Evolutionary conservation across 2,329 filamentous ascomycete species (phyloP), one percentile per base, ranked within the genome.

Genomic region (Teratosphaeria epicoccoides): DNA sequence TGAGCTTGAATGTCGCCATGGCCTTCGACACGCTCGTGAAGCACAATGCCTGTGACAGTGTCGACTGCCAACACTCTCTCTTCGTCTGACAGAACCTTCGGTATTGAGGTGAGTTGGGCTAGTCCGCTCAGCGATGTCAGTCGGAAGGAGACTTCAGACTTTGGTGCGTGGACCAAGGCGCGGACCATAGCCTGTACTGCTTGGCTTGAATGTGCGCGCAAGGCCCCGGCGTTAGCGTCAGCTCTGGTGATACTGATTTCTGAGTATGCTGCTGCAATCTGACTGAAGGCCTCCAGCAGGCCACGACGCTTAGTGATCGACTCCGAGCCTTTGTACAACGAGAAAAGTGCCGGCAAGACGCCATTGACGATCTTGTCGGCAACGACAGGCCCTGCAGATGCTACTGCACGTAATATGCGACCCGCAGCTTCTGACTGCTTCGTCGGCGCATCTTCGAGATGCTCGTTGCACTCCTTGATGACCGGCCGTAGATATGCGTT

Each of bases 401-500:
- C 76, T 10, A 83, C 67, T 6, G 75, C 76, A 33, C 75, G 70
- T 14, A 85, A 63, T 17, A 85, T 83, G 24, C 78, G 75, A 17
- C 80, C 80, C 2, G 81, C 76, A 9, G 81, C 81, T 60, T 80
- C 79, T 3, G 82, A 83, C 61, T 85, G 80, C 62, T 84, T 84
- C 4, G 82, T 82, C 44, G 82, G 81, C 6, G 83, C 82, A 61
- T 85, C 82, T 59, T 81, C 79, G 3, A 85, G 70, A 59, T 84
- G 81, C 55, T 85, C 80, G 54, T 83, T 80, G 62, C 82, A 84
- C 66, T 85, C 83, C 59, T 82, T 82, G 45, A 77, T 77, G 53
- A 85, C 76, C 1, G 81, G 78, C 45, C 75, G 75, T 23, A 85
- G 66, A 62, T 80, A 85, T 25, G 72, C 68, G 50, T 70, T 71